Base-by-base conservation (phyloP, 208 protist genomes). In the Polymyxa betae region DNA sequence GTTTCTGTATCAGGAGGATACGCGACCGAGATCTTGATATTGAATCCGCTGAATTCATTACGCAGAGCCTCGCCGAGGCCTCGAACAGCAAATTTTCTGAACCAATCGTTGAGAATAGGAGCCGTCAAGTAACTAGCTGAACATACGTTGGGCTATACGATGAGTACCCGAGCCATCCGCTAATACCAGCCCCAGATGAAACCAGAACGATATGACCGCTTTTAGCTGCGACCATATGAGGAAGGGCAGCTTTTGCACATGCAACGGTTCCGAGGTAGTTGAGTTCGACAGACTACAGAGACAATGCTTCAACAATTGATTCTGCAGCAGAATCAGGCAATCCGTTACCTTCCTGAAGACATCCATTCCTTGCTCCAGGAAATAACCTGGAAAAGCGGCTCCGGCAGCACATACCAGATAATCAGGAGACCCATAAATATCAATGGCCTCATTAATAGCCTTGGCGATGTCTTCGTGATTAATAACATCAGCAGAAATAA, bases 1-100 rank as follows among this genome's bases (percentile, higher is more conserved):
- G 90, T 93, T 38, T 92, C 88, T 77, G 92, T 93, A 78, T 93
- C 92, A 38, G 92, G 92, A 60, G 92, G 92, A 44, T 93, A 93
- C 24, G 49, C 52, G 24, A 90, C 90, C 5, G 35, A 90, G 24
- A 91, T 20, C 29, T 35, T 60, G 29, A 91, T 45, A 45, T 49
- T 40, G 68, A 90, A 92, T 54, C 64, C 90, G 41, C 12, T 40
- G 5, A 92, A 52, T 77, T 87, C 90, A 35, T 89, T 92, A 20
- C 78, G 88, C 77, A 92, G 64, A 0, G n/a, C n/a, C 43, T 92
- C 45, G 32, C 89, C 40, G 41, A 91, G 49, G 45, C 88, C 88
- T 41, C 68, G 91, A 91, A 89, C 77, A 45, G 77, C 89, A 77
- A 24, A 92, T 88, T 78, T 93, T 91, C 45, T 91, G 72, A 35